These are phyloP conservation scores for Solanum infundibuliforme DNA, from an alignment of 257 asterid genomes.

Conservation along the genomic window DNA sequence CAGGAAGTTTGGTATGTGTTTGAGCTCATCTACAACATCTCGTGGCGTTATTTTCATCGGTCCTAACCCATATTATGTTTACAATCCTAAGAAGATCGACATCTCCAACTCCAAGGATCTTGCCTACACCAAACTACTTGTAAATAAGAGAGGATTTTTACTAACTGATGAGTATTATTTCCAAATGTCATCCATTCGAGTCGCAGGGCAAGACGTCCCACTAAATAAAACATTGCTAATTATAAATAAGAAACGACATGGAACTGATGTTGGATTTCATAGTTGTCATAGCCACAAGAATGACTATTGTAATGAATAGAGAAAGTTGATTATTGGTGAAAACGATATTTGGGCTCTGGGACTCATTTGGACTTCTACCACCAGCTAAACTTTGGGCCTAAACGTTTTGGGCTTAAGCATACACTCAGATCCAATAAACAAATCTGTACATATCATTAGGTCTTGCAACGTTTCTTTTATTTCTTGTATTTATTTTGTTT, in stretches of 20 bases:
- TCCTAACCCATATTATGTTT: not conserved
- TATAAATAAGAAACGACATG: slow-evolving; percentile 10
- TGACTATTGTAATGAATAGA: no score
- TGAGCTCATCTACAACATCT: slow-evolving; percentile 3
- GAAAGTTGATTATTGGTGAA: no score
- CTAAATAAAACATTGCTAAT: slow-evolving; percentile 25
- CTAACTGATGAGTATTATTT: slow-evolving; percentile 42
- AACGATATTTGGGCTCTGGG: no score
- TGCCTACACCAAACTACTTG: not conserved
- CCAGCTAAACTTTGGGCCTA: no score
- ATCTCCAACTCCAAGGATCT: slow-evolving; percentile 1
- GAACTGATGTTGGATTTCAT: no score
- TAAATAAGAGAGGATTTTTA: not conserved
- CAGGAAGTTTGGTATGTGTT: not conserved
- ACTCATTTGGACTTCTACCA: no score
- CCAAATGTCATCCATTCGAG: slow-evolving; percentile 25
- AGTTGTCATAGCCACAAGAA: no score
- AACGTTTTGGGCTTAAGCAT: no score
- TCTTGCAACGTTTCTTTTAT: no score
- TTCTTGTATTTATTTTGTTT: no score
- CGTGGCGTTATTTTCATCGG: not conserved
- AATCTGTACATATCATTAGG: no score
- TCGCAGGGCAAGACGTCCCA: slow-evolving; percentile 13
- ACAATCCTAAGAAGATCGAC: not conserved
- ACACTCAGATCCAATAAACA: no score